Percentiles rank a stretch among this genome's conserved stretches.
Conservation (phyloP, 73 alveolate species). For the Effrenium voratum region DNA sequence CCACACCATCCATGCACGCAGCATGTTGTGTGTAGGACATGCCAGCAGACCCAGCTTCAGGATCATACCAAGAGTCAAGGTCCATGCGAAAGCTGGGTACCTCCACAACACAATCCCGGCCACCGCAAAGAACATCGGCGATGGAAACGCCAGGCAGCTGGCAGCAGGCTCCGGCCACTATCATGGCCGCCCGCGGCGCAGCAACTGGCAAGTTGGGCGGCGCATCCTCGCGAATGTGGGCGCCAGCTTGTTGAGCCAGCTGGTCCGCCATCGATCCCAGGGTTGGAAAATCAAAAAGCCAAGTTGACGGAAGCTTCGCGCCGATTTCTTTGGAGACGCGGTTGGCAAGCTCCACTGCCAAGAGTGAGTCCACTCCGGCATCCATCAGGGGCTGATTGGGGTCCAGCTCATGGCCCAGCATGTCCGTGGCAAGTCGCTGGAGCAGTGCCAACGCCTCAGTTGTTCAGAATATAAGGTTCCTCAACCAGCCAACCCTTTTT, state of each 20-base stretch:
- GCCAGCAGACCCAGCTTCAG: background rate
- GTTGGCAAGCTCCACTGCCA: constrained; percentile 16
- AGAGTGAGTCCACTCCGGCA: constrained; percentile 12
- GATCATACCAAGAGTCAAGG: background rate
- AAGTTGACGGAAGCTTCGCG: background rate
- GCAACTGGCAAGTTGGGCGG: background rate
- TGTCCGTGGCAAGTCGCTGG: background rate
- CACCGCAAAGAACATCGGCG: background rate
- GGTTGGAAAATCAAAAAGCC: constrained; percentile 5
- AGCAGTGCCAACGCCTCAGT: too few species aligned
- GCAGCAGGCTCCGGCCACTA: background rate
- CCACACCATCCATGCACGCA: constrained; percentile 5
- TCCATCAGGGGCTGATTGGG: constrained; percentile 17
- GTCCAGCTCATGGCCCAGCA: background rate
- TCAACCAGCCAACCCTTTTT: too few species aligned
- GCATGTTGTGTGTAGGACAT: background rate
- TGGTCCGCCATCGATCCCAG: background rate
- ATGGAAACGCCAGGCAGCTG: background rate
- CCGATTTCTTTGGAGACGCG: background rate
- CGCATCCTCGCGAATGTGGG: background rate
- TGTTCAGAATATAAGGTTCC: too few species aligned
- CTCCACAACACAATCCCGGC: background rate
- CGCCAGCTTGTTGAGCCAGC: background rate
- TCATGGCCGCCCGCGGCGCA: background rate
- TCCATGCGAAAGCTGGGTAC: constrained; percentile 21